Evolutionary conservation across 345 rosid genomes (phyloP).

Genomic region (Lepidium didymum): DNA sequence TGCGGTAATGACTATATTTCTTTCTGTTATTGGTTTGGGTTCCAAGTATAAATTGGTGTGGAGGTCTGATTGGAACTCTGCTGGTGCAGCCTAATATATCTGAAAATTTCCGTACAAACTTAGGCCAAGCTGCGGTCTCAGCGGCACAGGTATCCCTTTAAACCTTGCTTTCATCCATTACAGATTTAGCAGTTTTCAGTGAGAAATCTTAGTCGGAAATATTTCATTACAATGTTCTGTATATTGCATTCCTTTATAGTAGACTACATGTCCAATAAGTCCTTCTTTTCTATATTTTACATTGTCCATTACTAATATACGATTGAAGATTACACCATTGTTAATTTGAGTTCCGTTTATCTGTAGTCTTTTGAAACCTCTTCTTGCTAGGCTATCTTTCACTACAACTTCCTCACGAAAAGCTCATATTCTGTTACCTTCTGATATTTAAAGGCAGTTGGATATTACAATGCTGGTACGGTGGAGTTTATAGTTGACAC

Average conservation of each 20-base stretch:
- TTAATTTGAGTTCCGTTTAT: conserved; percentile 7
- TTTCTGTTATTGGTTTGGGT: conserved; percentile 17
- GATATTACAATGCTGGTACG: conserved; percentile 88
- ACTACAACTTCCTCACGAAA: conserved; percentile 24
- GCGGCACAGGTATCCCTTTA: conserved; percentile 68
- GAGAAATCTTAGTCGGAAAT: not conserved
- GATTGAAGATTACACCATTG: not conserved
- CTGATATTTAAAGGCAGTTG: conserved; percentile 71
- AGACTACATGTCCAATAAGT: not conserved
- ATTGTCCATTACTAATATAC: not conserved
- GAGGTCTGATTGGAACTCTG: conserved; percentile 24
- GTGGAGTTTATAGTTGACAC: conserved; percentile 96
- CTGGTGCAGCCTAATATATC: conserved; percentile 77
- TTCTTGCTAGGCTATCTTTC: conserved; percentile 20
- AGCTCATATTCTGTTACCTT: conserved; percentile 32
- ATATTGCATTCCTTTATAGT: not conserved
- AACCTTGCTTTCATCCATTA: not conserved
- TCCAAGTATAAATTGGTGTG: conserved; percentile 4
- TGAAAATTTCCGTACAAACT: conserved; percentile 49
- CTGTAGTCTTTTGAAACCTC: conserved; percentile 6
- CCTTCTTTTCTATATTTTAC: not conserved
- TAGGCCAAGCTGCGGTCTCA: conserved; percentile 89
- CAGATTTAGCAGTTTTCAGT: not conserved
- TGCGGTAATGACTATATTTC: conserved; percentile 53
- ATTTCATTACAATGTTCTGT: not conserved